These are phyloP conservation scores for Torrubiella hemipterigena DNA, from an alignment of 2,329 filamentous ascomycete species.

Conservation along the genomic window DNA sequence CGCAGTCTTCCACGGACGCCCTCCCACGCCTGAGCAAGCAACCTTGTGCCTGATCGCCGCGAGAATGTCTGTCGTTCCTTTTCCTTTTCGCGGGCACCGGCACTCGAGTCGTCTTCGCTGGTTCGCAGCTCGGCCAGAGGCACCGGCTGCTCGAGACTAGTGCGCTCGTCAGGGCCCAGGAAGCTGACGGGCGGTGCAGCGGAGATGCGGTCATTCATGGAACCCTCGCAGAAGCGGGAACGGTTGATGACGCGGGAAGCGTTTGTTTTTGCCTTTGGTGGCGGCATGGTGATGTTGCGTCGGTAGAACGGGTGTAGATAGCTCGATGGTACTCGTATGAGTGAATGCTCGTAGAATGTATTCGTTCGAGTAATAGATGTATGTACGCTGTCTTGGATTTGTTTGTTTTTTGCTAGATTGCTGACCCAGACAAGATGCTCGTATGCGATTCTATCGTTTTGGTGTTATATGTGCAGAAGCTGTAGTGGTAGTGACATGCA, in stretches of 20 bases:
- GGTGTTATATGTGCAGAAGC: no score
- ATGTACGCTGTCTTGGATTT: no score
- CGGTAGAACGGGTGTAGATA: no score
- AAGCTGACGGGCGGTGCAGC: constrained; percentile 58
- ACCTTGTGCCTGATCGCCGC: constrained; percentile 7
- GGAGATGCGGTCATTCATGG: constrained; percentile 73
- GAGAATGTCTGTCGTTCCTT: constrained; percentile 1
- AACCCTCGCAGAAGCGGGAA: constrained; percentile 63
- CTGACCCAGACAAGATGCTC: no score
- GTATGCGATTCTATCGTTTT: no score
- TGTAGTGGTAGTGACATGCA: no score
- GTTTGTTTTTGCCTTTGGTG: constrained; percentile 14
- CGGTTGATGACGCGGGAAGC: constrained; percentile 21
- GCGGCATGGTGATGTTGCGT: constrained; percentile 19
- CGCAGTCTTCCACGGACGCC: constrained; percentile 21
- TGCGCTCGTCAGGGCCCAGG: constrained; percentile 30
- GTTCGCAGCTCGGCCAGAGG: constrained; percentile 5
- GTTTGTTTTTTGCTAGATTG: no score
- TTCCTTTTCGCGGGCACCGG: neutral
- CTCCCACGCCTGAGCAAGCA: constrained; percentile 25
- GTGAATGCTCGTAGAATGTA: no score
- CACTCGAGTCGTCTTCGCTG: constrained; percentile 8
- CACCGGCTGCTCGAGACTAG: constrained; percentile 16
- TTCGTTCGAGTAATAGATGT: no score
- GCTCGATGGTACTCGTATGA: no score